Conservation (phyloP, 164 flowering plant species). For the Macadamia integrifolia region DNA sequence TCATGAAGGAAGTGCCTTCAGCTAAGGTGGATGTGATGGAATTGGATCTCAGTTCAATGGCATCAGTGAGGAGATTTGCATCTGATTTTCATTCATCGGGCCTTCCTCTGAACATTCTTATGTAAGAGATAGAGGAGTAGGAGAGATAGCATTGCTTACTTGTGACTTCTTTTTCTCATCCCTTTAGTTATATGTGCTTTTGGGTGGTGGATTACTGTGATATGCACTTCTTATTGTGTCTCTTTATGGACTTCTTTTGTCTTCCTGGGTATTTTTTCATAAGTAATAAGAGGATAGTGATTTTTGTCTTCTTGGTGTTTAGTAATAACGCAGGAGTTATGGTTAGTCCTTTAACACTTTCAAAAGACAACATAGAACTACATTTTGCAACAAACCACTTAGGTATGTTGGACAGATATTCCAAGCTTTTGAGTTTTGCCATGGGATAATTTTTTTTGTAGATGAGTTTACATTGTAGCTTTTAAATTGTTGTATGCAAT, state of each 20-base stretch:
- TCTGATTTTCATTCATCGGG: constrained; percentile 29
- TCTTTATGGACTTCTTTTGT: no score
- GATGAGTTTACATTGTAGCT: no score
- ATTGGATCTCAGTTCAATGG: constrained; percentile 37
- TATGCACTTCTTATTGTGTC: no score
- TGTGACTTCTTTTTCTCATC: no score
- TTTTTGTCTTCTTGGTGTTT: constrained; percentile 6
- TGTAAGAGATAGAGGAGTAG: constrained; percentile 2
- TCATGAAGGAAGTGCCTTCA: constrained; percentile 29
- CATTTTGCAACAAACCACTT: constrained; percentile 55
- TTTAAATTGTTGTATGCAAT: no score
- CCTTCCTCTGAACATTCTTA: constrained; percentile 40
- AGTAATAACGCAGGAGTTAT: constrained; percentile 59
- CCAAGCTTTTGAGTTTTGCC: no score
- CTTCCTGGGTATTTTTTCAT: no score
- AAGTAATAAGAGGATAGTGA: no score
- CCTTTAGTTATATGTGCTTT: no score
- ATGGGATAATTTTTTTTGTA: no score
- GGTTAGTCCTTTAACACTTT: constrained; percentile 40
- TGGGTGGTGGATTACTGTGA: no score
- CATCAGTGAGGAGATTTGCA: constrained; percentile 44
- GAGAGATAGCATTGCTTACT: no score
- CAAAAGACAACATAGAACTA: constrained; percentile 41
- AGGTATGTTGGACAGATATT: constrained; percentile 17
- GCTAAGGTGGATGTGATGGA: constrained; percentile 40